A percentile compares a stretch with the other conserved stretches of the same genome.
These are phyloP conservation scores for Colletotrichum liaoningense DNA, from an alignment of 2,329 filamentous ascomycete species.

Conservation along the genomic window DNA sequence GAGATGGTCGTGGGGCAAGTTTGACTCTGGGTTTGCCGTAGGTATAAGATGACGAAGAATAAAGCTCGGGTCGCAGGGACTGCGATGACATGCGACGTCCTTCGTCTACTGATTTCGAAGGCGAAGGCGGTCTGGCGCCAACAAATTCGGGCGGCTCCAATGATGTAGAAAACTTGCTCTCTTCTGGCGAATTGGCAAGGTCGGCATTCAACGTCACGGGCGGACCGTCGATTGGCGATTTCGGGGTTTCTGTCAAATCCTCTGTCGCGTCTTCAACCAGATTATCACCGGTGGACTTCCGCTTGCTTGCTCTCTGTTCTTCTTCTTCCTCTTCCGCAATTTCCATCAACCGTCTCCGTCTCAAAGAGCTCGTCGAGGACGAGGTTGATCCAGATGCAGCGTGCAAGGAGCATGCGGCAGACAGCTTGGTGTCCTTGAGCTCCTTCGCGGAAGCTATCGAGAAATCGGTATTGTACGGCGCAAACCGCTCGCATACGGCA, in stretches of 20 bases:
- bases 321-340: slow-evolving; percentile 96
- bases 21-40: slow-evolving; percentile 85
- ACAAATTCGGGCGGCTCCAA: slow-evolving; percentile 64
- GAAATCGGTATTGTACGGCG: slow-evolving; percentile 88
- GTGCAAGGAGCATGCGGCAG: slow-evolving; percentile 89
- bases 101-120: slow-evolving; percentile 57
- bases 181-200: slow-evolving; percentile 62
- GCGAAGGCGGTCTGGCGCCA: slow-evolving; percentile 59
- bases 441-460: slow-evolving; percentile 80
- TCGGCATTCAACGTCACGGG: slow-evolving; percentile 64
- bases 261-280: slow-evolving; percentile 38
- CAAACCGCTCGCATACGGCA: slow-evolving; percentile 76
- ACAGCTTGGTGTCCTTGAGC: slow-evolving; percentile 88
- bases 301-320: slow-evolving; percentile 68
- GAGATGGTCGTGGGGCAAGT: slow-evolving; percentile 85
- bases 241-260: slow-evolving; percentile 41
- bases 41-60: slow-evolving; percentile 60
- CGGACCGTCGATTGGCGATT: slow-evolving; percentile 44
- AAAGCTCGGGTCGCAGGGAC: slow-evolving; percentile 62
- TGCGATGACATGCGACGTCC: slow-evolving; percentile 62
- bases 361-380: slow-evolving; percentile 84
- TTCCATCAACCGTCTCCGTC: slow-evolving; percentile 83
- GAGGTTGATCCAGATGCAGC: slow-evolving; percentile 87
- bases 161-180: slow-evolving; percentile 61
- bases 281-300: slow-evolving; percentile 65